Evolutionary conservation across 2,329 filamentous ascomycete species (phyloP).

Genomic region (Emergomyces pasteurianus): DNA sequence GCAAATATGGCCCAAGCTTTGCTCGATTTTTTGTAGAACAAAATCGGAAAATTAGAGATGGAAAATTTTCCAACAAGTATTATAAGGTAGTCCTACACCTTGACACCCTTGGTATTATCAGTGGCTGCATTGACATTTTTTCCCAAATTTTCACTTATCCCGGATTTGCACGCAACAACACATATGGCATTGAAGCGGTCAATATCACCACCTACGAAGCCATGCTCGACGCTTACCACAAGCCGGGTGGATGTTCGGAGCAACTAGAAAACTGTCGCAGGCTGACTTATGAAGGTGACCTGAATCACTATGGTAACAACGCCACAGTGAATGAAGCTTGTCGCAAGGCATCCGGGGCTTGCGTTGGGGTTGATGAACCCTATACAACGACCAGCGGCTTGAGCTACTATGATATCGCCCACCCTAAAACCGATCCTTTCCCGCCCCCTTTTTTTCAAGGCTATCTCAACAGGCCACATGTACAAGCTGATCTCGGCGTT

Average conservation of each 20-base stretch:
- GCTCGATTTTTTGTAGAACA: slow-evolving; percentile 29
- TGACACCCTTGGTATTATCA: slow-evolving; percentile 38
- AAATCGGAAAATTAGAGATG: slow-evolving; percentile 26
- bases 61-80: slow-evolving; percentile 24
- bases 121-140: slow-evolving; percentile 56
- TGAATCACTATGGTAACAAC: slow-evolving; percentile 35
- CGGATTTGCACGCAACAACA: slow-evolving; percentile 31
- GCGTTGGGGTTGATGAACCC: slow-evolving; percentile 30
- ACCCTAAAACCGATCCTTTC: slow-evolving; percentile 39
- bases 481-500: slow-evolving; percentile 51
- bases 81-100: slow-evolving; percentile 17
- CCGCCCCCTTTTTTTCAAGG: slow-evolving; percentile 39
- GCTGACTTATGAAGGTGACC: slow-evolving; percentile 37
- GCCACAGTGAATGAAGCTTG: slow-evolving; percentile 36
- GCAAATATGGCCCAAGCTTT: slow-evolving; percentile 31
- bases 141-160: slow-evolving; percentile 39
- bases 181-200: slow-evolving; percentile 51
- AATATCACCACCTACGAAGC: slow-evolving; percentile 5
- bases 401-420: slow-evolving; percentile 47
- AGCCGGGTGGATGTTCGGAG: slow-evolving; percentile 41
- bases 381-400: slow-evolving; percentile 32
- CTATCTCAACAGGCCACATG: slow-evolving; percentile 50
- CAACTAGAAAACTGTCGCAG: slow-evolving; percentile 41
- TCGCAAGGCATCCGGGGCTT: slow-evolving; percentile 33
- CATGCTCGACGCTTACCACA: slow-evolving; percentile 24